Conservation (phyloP, 148 eudicot species). For the Limonium bicolor region DNA sequence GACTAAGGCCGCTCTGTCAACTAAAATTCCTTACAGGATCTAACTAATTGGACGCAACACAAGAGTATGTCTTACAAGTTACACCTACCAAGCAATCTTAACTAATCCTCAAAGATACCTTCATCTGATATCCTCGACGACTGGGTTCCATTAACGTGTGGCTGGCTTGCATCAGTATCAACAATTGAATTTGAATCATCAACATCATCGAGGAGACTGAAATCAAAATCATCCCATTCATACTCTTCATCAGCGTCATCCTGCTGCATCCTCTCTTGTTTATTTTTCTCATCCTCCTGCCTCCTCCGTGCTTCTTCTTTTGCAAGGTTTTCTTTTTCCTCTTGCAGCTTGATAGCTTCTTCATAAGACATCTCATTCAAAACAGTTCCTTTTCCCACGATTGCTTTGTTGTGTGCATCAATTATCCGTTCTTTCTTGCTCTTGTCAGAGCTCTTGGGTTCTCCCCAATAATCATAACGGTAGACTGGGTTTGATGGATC, state of each 20-base stretch:
- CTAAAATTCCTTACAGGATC: too few species aligned
- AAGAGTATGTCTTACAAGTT: too few species aligned
- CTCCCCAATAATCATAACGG: conserved; percentile 95
- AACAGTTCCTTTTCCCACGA: conserved; percentile 60
- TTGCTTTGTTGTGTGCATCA: conserved; percentile 75
- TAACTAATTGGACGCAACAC: too few species aligned
- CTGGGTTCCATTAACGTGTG: conserved; percentile 67
- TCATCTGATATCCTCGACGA: conserved; percentile 51
- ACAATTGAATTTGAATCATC: conserved; percentile 21
- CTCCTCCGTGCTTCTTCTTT: conserved; percentile 12
- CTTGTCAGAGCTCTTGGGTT: conserved; percentile 91
- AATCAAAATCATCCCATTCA: conserved; percentile 53
- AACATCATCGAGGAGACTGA: conserved; percentile 63
- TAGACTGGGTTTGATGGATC: conserved; percentile 68
- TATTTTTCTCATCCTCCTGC: conserved; percentile 9
- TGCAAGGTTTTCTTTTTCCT: conserved; percentile 30
- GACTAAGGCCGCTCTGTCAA: too few species aligned
- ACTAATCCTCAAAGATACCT: conserved; percentile 65
- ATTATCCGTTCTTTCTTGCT: conserved; percentile 57
- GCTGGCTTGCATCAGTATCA: conserved; percentile 21
- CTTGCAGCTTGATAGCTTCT: conserved; percentile 52
- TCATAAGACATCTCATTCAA: conserved; percentile 92
- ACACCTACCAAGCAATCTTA: too few species aligned
- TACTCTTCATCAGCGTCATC: conserved; percentile 41
- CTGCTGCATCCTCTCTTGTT: conserved; percentile 8